Conservation (phyloP, 2,329 filamentous ascomycete species). For the Cladophialophora yegresii region DNA sequence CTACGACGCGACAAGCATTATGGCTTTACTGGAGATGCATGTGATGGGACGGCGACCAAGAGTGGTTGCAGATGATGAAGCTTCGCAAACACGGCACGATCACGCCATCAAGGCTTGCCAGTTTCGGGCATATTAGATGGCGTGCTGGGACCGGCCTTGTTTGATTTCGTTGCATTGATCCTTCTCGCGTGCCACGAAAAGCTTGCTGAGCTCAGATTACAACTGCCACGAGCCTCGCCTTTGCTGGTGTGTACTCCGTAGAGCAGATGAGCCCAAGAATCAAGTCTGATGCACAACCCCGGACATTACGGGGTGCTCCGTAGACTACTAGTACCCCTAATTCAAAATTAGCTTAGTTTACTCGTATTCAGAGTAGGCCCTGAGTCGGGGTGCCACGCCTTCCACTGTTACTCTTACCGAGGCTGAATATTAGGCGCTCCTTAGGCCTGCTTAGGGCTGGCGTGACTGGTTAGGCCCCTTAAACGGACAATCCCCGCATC, state of each 20-base stretch:
- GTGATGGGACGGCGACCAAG: neutral
- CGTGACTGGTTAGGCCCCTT: too few species aligned
- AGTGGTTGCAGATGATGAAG: neutral
- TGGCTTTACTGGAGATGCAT: neutral
- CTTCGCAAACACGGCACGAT: neutral
- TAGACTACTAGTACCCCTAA: neutral
- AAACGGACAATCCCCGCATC: too few species aligned
- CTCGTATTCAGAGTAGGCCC: neutral
- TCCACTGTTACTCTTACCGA: too few species aligned
- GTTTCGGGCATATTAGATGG: neutral
- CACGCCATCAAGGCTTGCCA: slow-evolving; percentile 14
- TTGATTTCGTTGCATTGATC: neutral
- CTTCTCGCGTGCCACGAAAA: neutral
- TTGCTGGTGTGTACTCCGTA: neutral
- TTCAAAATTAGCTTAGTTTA: neutral
- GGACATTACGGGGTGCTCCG: too few species aligned
- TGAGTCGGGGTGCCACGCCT: neutral
- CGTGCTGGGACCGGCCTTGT: neutral
- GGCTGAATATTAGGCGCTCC: too few species aligned
- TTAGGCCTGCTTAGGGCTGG: too few species aligned
- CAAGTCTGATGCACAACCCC: neutral
- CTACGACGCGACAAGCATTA: neutral
- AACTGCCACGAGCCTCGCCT: neutral
- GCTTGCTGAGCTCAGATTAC: neutral
- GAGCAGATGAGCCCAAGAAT: neutral